These are phyloP conservation scores for Coprinellus micaceus DNA, from an alignment of 768 basidiomycete genomes.

Conservation along the genomic window DNA sequence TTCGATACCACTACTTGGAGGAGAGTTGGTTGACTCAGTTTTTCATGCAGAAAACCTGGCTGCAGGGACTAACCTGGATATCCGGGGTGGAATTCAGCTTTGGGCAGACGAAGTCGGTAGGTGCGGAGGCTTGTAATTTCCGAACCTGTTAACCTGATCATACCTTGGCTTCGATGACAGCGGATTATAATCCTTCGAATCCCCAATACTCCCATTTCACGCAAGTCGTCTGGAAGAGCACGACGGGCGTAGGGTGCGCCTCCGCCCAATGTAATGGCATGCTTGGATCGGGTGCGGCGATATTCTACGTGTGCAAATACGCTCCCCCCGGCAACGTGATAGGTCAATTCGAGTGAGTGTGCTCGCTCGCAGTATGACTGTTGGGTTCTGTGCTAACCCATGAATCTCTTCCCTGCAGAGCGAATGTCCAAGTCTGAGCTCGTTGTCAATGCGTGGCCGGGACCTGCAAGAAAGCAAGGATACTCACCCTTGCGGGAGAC, in stretches of 20 bases:
- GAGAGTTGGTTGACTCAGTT: too few species aligned
- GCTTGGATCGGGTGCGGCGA: constrained; percentile 56
- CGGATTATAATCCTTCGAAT: constrained; percentile 37
- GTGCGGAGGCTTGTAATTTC: constrained; percentile 29
- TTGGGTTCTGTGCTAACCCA: background rate
- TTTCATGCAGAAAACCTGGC: constrained; percentile 66
- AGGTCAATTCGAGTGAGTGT: background rate
- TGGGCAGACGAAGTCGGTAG: constrained; percentile 70
- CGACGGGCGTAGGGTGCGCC: constrained; percentile 55
- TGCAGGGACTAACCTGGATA: constrained; percentile 58
- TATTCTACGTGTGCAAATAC: constrained; percentile 70
- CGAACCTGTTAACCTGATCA: background rate
- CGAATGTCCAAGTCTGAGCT: background rate
- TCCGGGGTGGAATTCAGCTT: constrained; percentile 45
- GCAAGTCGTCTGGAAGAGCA: constrained; percentile 61
- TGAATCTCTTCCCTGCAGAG: background rate
- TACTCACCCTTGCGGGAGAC: too few species aligned
- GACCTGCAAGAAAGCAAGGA: too few species aligned
- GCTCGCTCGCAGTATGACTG: background rate
- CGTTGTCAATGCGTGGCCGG: too few species aligned
- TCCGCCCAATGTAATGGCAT: constrained; percentile 44
- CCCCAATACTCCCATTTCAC: constrained; percentile 55
- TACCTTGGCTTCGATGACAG: constrained; percentile 19
- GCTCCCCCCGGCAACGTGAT: constrained; percentile 2
- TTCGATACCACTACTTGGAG: background rate